Base-by-base conservation (phyloP, 1,284 basidiomycete genomes). In the Anthracocystis setariae region DNA sequence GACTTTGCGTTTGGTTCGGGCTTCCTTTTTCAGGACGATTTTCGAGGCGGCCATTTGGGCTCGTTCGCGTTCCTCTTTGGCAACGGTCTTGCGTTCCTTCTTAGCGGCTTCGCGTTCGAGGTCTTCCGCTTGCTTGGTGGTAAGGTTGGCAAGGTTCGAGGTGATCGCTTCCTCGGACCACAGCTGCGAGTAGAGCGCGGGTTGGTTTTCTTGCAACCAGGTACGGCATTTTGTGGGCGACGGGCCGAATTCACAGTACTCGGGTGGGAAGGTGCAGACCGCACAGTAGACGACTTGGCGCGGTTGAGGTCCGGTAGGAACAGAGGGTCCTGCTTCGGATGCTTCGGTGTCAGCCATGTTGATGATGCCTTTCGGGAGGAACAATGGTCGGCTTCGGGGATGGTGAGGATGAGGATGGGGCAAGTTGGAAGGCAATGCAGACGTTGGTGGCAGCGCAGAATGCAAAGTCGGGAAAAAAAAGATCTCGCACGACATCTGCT, bases 201-300 rank as follows among this genome's bases (percentile, higher is more conserved):
- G 74, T 45, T 82, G 68, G 35, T 64, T 51, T 27, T 68, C 58
- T 39, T 74, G 62, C 17, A 82, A 48, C 75, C 80, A 80, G 25
- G 71, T 43, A 8, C 76, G 70, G 57, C 80, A 82, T 51, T 77
- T 80, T 21, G 78, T 75, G 12, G 71, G 53, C 2, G 72, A 73
- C 1, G 78, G 74, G 2, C 78, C 74, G 46, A 80, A 82, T 47
- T 80, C 78, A 67, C 80, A 82, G 69, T 81, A 82, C 53, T 82
- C 80, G 49, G 79, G 79, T 0, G 80, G 80, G 46, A 80, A 80
- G 43, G 80, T 76, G 69, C 77, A 80, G n/a, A 80, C 60, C 12
- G 72, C 66, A 42, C 78, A 80, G 66, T 80, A 80, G 45, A 73
- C 37, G 32, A 74, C 64, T 23, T 57, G 45, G 33, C 76, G 65